These are phyloP conservation scores for Thalassia testudinum DNA, from an alignment of 116 monocot species.

Conservation along the genomic window DNA sequence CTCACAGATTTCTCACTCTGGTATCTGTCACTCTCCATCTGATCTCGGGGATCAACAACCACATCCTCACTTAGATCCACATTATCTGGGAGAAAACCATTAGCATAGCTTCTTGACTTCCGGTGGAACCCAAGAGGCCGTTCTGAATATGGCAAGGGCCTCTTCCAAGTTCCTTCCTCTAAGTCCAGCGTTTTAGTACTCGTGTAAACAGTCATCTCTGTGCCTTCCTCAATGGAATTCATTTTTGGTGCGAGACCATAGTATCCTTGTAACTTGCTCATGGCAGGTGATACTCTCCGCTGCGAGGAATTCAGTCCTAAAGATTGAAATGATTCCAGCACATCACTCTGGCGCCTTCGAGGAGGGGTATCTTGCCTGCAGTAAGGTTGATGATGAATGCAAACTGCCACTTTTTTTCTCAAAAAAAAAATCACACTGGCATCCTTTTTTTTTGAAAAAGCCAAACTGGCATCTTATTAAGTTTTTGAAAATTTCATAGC, in stretches of 20 bases:
- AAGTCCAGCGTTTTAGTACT: conserved; percentile 7
- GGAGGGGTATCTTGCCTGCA: conserved; percentile 26
- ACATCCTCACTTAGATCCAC: conserved; percentile 8
- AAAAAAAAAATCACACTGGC: too few species aligned
- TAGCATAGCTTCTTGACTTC: conserved; percentile 27
- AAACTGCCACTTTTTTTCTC: too few species aligned
- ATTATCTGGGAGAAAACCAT: conserved; percentile 16
- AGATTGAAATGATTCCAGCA: conserved; percentile 25
- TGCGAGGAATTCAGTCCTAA: conserved; percentile 19
- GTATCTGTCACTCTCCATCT: conserved; percentile 12
- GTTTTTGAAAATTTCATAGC: too few species aligned
- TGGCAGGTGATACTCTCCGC: conserved; percentile 31
- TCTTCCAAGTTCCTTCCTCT: conserved; percentile 14
- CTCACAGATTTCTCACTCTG: conserved; percentile 9
- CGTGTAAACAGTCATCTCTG: conserved; percentile 36
- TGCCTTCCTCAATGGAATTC: conserved; percentile 14
- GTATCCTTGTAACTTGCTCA: conserved; percentile 64
- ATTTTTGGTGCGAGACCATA: conserved; percentile 39
- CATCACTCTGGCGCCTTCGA: conserved; percentile 10
- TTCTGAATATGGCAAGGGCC: conserved; percentile 19
- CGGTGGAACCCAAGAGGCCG: conserved; percentile 10
- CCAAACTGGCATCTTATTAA: too few species aligned
- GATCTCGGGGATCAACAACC: conserved; percentile 9
- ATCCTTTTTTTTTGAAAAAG: too few species aligned
- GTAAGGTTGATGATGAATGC: too few species aligned